phyloP scores from a whole-genome alignment of 768 basidiomycete genomes.

The Lactarius sanguifluus region DNA sequence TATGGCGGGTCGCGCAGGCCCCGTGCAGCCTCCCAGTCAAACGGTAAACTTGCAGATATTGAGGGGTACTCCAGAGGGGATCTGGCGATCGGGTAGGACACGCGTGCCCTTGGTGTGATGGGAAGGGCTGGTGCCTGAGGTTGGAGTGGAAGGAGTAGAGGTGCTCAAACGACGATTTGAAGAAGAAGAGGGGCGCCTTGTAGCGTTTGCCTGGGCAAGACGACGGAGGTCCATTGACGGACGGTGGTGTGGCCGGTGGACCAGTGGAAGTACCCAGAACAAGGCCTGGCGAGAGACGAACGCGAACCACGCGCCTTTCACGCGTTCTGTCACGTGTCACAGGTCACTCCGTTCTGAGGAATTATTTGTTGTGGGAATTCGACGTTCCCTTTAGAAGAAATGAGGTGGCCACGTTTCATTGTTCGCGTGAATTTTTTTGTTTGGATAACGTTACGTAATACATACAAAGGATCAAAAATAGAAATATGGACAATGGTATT shows the following conservation, averaged over 20 bases:
- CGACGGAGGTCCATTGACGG: conserved; percentile 54
- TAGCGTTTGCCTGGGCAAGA: conserved; percentile 48
- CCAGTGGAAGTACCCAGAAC: not conserved
- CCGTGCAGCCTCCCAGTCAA: conserved; percentile 88
- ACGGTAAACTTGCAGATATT: conserved; percentile 71
- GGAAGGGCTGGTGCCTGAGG: conserved; percentile 30
- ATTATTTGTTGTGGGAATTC: conserved; percentile 22
- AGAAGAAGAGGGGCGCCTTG: conserved; percentile 35
- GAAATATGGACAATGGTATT: conserved; percentile 33
- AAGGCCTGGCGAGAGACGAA: not conserved
- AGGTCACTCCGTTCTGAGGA: conserved; percentile 8
- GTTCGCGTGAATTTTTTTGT: conserved; percentile 33
- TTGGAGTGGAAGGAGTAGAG: conserved; percentile 38
- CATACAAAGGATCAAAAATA: conserved; percentile 28
- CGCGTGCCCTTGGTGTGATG: conserved; percentile 48
- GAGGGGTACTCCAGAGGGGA: conserved; percentile 70
- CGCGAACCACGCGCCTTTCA: conserved; percentile 16
- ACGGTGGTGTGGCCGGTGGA: not conserved
- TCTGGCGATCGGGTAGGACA: conserved; percentile 48
- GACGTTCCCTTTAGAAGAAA: conserved; percentile 25
- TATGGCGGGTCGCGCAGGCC: conserved; percentile 70
- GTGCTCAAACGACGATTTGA: conserved; percentile 18
- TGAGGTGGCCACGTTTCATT: conserved; percentile 25
- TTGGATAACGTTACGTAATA: conserved; percentile 33
- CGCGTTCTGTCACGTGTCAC: conserved; percentile 19